Base-by-base conservation (phyloP, 164 flowering plant genomes). In the Santalum album region DNA sequence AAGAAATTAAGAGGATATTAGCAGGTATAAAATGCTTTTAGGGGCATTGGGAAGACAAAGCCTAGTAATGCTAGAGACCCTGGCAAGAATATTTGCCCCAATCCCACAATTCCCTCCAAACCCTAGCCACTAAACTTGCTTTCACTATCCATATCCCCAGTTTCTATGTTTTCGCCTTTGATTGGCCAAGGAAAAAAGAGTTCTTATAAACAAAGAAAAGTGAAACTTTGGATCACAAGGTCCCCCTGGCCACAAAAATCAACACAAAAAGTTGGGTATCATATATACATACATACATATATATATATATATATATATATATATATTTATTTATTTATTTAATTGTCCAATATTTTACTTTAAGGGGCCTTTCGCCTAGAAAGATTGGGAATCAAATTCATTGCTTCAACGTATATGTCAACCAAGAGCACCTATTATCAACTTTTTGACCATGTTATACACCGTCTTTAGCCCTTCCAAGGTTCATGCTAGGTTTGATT, bases 391-490 rank as follows among this genome's bases (percentile, higher is more conserved):
- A 65, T 65, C 69, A 51, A 54, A 55, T 58, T 51, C 58, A 62
- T 58, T 52, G 70, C 45, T 44, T 53, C 19, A 49, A 61, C 65
- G n/a, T n/a, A n/a, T n/a, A 74, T 32, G 62, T 55, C 61, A 63
- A 54, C 62, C 18, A 58, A 26, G 56, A 62, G 49, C 64, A 59
- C 63, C 55, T 62, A 39, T 21, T 35, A 20, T 27, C 17, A 4
- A 45, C 69, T 73, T 70, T 42, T 66, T 65, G 75, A 68, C 73
- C 68, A 59, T 58, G 61, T 47, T 55, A 58, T 64, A 61, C 51
- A 2, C 12, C 6, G 14, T 43, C 7, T 35, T 34, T 45, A n/a
- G n/a, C n/a, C n/a, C 11, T 22, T 34, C 34, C 16, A 22, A 44
- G 23, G 49, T 48, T 45, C 53, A 1, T 29, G 18, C 18, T 17